Evolutionary conservation across 495 filamentous ascomycete genomes (phyloP), one percentile per base, ranked within the genome.

Genomic region (Lophiostoma macrostomum): DNA sequence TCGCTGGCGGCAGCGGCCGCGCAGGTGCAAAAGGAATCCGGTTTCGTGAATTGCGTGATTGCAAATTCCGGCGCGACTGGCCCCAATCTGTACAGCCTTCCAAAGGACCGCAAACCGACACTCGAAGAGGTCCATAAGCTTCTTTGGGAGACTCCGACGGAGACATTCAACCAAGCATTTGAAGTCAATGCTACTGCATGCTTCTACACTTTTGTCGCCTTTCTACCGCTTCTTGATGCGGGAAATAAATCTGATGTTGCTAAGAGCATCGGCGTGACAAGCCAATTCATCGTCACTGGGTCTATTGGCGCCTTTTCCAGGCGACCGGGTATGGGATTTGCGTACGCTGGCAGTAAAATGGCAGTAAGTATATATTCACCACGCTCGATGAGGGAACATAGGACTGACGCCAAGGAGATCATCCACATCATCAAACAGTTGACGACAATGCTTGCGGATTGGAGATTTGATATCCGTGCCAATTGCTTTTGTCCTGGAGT

Each of bases 51-150:
- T 60, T 63, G 85, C 30, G 66, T 89, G 0, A 73, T 87, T 27
- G 82, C 81, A 55, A 88, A 89, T 67, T 79, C 82, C 5, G 85
- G 84, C 14, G 72, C 79, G 14, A 64, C 74, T 12, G 85, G 83
- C 5, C 80, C 83, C 1, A 28, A 48, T 23, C 22, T 58, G 30
- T 45, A 58, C 18, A 47, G 46, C n/a, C 47, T 58, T 4, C 54
- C 54, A 20, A 51, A 52, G 27, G 31, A 50, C 14, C 62, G 67
- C n/a, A 69, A 72, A 48, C 63, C 22, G 63, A 73, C 35, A 59
- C 66, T 4, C 64, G 70, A 0, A 3, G 75, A 83, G 36, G 69
- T 81, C 41, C 70, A 78, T 22, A 76, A 80, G 0, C 62, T 69
- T 20, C 74, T 81, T 37, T 72, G 78, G 68, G 65, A 69, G 11